Evolutionary conservation across 441 rosid species (phyloP), one percentile per base, ranked within the genome.

Genomic region (Melastoma candidum): DNA sequence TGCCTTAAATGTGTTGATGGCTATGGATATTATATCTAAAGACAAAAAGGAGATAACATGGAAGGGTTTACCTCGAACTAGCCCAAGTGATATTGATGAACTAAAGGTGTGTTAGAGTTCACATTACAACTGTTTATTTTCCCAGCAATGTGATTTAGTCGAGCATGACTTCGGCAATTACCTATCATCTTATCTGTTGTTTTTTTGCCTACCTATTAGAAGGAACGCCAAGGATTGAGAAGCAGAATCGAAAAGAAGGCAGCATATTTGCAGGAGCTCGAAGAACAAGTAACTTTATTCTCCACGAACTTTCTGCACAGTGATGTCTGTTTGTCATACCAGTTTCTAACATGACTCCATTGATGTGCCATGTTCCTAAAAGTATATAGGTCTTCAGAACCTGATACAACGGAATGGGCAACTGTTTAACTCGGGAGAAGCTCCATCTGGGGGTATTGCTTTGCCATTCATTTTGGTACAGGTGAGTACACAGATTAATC

Each of bases 11-110:
- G 99, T 93, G 27, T 95, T 93, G 59, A 93, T 93, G 99, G 99
- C 99, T n/a, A 84, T 93, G 85, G 97, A 93, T 80, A 93, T 93
- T 48, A 84, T 93, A 61, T 84, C 99, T n/a, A 93, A 93, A 64
- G 97, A 93, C 80, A 93, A 93, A 72, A 93, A 93, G 45, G 99
- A 89, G 68, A 93, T 93, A 68, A 97, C 84, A 26, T 93, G 99
- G 99, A 89, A 78, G 72, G 99, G 99, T 70, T 93, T 93, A 65
- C 99, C 99, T 59, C 90, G 90, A 36, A 87, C 97, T 47, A 93
- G 97, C 68, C 75, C 83, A 66, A 80, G 79, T 66, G 99, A 93
- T 77, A 73, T 93, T 59, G 96, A 93, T 71, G 96, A 84, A 77
- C 54, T 93, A 64, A 93, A 93, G 97, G 99, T 93, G 67, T 58